Conservation (phyloP, 345 rosid species). For the Melaleuca alternifolia region DNA sequence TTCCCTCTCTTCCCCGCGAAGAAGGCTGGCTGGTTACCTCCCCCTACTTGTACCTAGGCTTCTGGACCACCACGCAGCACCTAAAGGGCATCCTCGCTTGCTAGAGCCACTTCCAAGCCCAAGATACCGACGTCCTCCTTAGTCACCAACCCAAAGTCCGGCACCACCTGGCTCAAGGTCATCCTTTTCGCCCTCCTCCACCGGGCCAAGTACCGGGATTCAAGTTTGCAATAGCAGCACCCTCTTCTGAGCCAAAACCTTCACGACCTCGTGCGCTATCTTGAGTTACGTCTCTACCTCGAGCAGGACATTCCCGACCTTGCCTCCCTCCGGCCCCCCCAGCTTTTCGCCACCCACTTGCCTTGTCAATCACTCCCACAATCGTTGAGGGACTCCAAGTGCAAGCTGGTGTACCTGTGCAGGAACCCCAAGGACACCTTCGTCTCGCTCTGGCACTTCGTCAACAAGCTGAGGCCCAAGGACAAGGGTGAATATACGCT, state of each 20-base stretch:
- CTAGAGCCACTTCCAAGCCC: neutral
- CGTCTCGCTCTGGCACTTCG: conserved; percentile 10
- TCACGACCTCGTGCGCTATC: conserved; percentile 2
- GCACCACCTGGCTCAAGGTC: conserved; percentile 13
- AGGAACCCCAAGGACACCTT: conserved; percentile 9
- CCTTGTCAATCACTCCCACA: neutral
- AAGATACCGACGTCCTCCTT: conserved; percentile 2
- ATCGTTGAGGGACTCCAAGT: neutral
- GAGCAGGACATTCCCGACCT: conserved; percentile 4
- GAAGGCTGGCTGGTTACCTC: neutral
- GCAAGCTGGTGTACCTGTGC: conserved; percentile 5
- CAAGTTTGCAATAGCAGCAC: neutral
- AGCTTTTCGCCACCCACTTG: conserved; percentile 4
- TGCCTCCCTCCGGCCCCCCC: neutral
- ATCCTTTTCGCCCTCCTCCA: conserved; percentile 3
- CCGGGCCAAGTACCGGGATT: neutral
- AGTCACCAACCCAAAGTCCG: conserved; percentile 10
- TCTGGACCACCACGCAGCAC: neutral
- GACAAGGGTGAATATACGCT: neutral
- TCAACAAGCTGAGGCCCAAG: neutral
- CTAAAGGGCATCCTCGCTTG: neutral
- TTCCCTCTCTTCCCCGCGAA: conserved; percentile 1
- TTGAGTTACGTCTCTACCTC: neutral
- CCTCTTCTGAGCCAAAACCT: conserved; percentile 1
- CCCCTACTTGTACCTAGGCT: neutral